Base-by-base conservation (phyloP, 768 basidiomycete species). In the Roridomyces roridus region DNA sequence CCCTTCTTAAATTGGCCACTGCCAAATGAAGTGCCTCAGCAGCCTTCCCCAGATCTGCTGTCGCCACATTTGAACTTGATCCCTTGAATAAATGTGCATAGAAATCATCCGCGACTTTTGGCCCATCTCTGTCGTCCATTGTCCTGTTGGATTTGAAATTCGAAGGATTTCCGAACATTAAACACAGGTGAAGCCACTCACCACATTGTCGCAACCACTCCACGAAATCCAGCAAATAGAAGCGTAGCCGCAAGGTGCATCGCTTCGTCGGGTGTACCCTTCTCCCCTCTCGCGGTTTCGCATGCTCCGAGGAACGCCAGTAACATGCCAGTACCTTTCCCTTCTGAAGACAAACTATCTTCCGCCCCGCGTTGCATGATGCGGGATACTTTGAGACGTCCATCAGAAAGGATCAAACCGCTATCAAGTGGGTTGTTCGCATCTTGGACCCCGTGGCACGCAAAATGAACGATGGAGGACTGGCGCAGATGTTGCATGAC, bases 261-360 rank as follows among this genome's bases (percentile, higher is more conserved):
- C 1, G 59, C 43, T 49, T 72, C 68, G 37, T 70, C 68, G 6
- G 68, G 67, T 23, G 55, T 57, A 5, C 23, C 35, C n/a, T 54
- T 15, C 18, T 68, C 67, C 5, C 68, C 70, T 45, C 35, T 66
- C 5, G 69, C 72, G 0, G 72, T 74, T 41, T 74, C 62, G 36
- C 73, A 75, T 15, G 73, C 73, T 17, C 67, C 67, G 18, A 74
- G 65, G 36, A 72, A 73, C 1, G 71, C 72, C 5, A 74, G 47
- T 10, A 34, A 51, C 26, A 50, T 42, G 37, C 4, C 6, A 25
- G 20, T 28, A 10, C 25, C 15, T 49, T 36, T 9, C 3, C 28
- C 12, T 29, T n/a, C 6, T 14, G 15, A 36, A 15, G n/a, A n/a
- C n/a, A n/a, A n/a, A n/a, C n/a, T n/a, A n/a, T n/a, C n/a, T n/a